Evolutionary conservation across 495 filamentous ascomycete genomes (phyloP), one percentile per base, ranked within the genome.

Genomic region (Hypoxylon crocopeplum): DNA sequence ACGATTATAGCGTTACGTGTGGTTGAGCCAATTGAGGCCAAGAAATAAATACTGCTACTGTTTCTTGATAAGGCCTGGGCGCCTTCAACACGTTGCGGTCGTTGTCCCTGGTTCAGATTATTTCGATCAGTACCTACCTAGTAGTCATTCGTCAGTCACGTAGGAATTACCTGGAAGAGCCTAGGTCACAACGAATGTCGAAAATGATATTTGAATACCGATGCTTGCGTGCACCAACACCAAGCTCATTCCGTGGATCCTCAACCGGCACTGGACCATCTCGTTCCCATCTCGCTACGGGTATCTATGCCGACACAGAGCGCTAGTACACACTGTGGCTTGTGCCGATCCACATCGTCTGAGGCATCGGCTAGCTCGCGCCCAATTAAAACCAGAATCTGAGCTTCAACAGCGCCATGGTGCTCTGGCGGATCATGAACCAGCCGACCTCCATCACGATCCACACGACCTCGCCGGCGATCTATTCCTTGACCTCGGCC

Each of bases 401-500:
- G 25, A 64, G 42, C 7, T 50, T 54, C 37, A 65, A 24, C 19
- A 68, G 15, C 8, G 45, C 52, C 22, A 24, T 5, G 34, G 54
- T 58, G 37, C 57, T 36, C 22, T 56, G 41, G 17, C 58, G 57
- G 33, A 68, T 56, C 13, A 62, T 39, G 51, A 62, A 70, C 68
- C 60, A 68, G 42, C 58, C 59, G 55, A 37, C 37, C 42, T 46
- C 51, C 56, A 59, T 62, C 50, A 63, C 29, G 47, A 50, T 56
- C 58, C 53, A 52, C 51, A 49, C 48, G 47, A 70, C 51, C 61
- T 60, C 61, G 50, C 57, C 52, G 39, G 59, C 36, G 21, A 69
- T 64, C 68, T 71, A 68, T 49, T 69, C 68, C 49, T 65, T 53
- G 41, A 47, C 56, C 48, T 67, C 59, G 45, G 37, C 42, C 44